These are phyloP conservation scores for Phoenix roebelenii DNA, from an alignment of 176 grass and related monocot genomes.

Conservation along the genomic window DNA sequence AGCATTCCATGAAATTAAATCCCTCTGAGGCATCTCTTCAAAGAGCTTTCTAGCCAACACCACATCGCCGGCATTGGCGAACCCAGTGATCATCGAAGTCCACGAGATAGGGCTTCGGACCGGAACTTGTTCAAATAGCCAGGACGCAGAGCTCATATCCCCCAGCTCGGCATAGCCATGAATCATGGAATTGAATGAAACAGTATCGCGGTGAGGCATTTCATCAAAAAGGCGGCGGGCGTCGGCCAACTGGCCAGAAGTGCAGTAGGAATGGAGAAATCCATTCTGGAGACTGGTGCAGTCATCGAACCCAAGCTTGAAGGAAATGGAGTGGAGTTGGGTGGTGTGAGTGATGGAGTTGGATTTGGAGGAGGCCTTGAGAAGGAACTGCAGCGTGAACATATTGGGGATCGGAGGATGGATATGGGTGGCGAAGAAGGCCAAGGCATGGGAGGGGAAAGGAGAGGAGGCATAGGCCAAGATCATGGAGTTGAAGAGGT, in stretches of 20 bases:
- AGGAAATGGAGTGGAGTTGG: background rate
- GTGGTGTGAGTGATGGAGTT: background rate
- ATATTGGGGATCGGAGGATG: background rate
- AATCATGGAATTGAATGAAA: conserved; percentile 1
- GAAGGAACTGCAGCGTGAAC: background rate
- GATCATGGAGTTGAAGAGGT: background rate
- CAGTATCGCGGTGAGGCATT: background rate
- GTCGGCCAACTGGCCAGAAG: background rate
- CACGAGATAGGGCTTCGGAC: background rate
- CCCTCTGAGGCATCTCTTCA: conserved; percentile 14
- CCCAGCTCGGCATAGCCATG: background rate
- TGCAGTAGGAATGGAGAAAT: background rate
- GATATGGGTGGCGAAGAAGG: background rate
- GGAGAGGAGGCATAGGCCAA: background rate
- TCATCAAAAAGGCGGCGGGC: background rate
- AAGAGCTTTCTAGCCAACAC: background rate
- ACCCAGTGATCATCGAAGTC: no score
- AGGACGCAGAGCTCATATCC: background rate
- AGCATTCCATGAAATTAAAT: conserved; percentile 21
- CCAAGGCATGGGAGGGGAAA: background rate
- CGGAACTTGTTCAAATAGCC: background rate
- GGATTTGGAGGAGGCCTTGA: conserved; percentile 1
- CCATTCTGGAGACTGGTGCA: background rate
- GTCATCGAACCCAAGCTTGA: background rate
- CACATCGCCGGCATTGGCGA: no score